phyloP scores from a whole-genome alignment of 805 yeast genomes.

The Sugiyamaella chiloensis region DNA sequence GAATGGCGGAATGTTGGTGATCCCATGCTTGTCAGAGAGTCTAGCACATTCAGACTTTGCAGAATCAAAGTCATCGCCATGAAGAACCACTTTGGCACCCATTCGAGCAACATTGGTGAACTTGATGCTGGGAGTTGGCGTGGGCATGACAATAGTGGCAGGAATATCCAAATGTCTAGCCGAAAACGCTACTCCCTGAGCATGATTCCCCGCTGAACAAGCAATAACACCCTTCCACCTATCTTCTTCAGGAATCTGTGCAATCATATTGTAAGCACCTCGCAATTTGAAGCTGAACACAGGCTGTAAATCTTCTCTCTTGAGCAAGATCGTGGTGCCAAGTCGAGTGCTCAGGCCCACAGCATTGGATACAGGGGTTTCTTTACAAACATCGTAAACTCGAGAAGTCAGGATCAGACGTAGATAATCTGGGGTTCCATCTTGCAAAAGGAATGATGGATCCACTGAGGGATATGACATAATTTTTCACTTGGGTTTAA shows the following conservation, averaged over 20 bases:
- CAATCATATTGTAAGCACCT: slow-evolving; percentile 97
- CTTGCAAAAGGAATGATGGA: slow-evolving; percentile 14
- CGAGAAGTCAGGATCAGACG: slow-evolving; percentile 86
- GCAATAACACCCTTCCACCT: slow-evolving; percentile 88
- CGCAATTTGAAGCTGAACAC: slow-evolving; percentile 94
- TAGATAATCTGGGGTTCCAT: slow-evolving; percentile 77
- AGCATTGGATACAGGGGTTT: slow-evolving; percentile 80
- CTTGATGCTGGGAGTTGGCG: slow-evolving; percentile 93
- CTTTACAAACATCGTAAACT: slow-evolving; percentile 92
- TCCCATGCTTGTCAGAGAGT: slow-evolving; percentile 62
- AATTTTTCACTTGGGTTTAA: too few species aligned
- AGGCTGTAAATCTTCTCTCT: slow-evolving; percentile 90
- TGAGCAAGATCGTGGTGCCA: slow-evolving; percentile 73
- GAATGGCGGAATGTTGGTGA: slow-evolving; percentile 95
- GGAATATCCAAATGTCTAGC: slow-evolving; percentile 83
- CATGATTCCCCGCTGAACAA: slow-evolving; percentile 98
- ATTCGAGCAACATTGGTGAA: slow-evolving; percentile 85
- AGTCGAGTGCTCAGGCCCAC: slow-evolving; percentile 67
- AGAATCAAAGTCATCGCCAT: slow-evolving; percentile 93
- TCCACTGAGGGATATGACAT: slow-evolving; percentile 11
- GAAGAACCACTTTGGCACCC: slow-evolving; percentile 90
- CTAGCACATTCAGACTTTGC: slow-evolving; percentile 88
- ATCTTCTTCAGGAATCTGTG: slow-evolving; percentile 61
- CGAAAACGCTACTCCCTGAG: slow-evolving; percentile 96
- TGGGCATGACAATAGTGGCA: slow-evolving; percentile 97